These are phyloP conservation scores for Cryptococcus sp. DNA, from an alignment of 1,284 basidiomycete genomes.

Conservation along the genomic window DNA sequence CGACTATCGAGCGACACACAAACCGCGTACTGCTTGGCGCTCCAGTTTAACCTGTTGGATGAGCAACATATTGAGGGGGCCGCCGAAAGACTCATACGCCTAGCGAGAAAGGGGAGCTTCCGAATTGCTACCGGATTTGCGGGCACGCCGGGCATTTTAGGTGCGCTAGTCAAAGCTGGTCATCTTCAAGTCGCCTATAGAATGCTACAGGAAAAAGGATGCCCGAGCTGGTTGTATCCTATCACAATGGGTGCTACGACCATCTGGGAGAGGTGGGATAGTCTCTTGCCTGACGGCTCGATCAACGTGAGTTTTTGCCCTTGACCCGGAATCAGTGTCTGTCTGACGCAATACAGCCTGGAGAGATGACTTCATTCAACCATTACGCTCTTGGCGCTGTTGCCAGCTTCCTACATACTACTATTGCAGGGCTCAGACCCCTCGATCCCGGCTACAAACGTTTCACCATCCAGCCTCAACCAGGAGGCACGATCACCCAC, in stretches of 20 bases:
- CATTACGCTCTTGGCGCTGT: constrained; percentile 32
- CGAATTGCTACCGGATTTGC: constrained; percentile 25
- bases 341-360: no score
- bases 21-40: constrained; percentile 16
- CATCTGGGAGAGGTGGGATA: constrained; percentile 36
- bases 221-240: constrained; percentile 26
- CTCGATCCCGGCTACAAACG: constrained; percentile 21
- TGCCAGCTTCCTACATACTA: constrained; percentile 20
- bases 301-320: constrained; percentile 18
- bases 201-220: constrained; percentile 27
- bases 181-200: constrained; percentile 26
- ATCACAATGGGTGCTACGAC: constrained; percentile 29
- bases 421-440: constrained; percentile 22
- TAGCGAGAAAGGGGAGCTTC: constrained; percentile 15
- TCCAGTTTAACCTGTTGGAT: constrained; percentile 18
- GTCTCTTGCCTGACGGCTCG: constrained; percentile 27
- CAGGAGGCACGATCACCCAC: constrained; percentile 27
- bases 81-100: constrained; percentile 11
- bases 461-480: constrained; percentile 18
- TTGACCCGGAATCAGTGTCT: neutral
- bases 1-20: constrained; percentile 23
- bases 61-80: constrained; percentile 4
- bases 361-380: constrained; percentile 33
- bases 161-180: constrained; percentile 14
- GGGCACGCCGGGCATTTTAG: constrained; percentile 28